Evolutionary conservation across 176 grass and related monocot species (phyloP).

Genomic region (Carex littledalei): DNA sequence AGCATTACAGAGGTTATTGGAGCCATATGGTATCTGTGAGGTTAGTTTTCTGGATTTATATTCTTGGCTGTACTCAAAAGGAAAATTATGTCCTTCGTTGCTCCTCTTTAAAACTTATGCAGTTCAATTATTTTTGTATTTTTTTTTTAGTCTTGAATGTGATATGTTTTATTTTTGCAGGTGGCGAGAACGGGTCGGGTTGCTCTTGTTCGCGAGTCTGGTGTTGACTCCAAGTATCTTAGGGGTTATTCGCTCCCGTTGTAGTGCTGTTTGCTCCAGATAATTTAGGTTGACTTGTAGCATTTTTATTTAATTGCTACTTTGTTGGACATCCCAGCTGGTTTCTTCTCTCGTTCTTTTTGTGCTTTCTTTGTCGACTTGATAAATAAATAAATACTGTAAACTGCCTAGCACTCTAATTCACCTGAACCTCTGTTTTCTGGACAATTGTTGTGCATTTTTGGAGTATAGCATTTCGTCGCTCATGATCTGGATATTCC

Average conservation of each 20-base stretch:
- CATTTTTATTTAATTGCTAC: neutral
- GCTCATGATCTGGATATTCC: neutral
- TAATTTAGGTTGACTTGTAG: constrained; percentile 21
- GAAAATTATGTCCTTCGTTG: neutral
- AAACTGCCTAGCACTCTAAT: neutral
- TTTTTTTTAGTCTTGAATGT: neutral
- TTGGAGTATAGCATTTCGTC: neutral
- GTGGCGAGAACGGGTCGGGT: constrained; percentile 81
- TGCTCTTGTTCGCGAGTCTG: constrained; percentile 65
- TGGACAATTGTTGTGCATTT: neutral
- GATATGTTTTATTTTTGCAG: constrained; percentile 28
- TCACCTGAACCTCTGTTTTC: neutral
- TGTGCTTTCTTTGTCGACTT: neutral
- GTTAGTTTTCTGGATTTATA: constrained; percentile 31
- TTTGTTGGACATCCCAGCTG: neutral
- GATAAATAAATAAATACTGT: neutral
- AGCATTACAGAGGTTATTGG: constrained; percentile 81
- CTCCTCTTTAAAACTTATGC: neutral
- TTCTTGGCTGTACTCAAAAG: neutral
- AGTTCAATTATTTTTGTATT: neutral
- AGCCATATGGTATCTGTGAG: constrained; percentile 96
- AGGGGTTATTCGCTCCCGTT: constrained; percentile 54
- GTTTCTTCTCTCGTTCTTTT: neutral
- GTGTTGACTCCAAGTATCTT: constrained; percentile 73
- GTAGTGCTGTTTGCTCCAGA: constrained; percentile 20